Evolutionary conservation across 1,139 yeast species (phyloP), one percentile per base, ranked within the genome.

Genomic region (Kodamaea sp.): DNA sequence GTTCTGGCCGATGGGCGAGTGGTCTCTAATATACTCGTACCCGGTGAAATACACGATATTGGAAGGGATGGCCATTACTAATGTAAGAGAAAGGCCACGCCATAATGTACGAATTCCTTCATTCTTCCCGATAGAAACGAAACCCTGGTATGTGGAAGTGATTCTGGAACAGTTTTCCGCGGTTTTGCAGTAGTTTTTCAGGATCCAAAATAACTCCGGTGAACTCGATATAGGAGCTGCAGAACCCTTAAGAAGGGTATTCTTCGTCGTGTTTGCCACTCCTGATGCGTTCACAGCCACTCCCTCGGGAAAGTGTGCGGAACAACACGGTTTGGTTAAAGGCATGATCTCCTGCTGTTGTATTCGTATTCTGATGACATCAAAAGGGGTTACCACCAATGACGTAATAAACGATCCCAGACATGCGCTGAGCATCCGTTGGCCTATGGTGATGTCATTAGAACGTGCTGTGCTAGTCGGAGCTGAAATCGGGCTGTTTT

Each of bases 41-140:
- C 97, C 96, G 3, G 95, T 85, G 61, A 89, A 92, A 55, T 92
- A 94, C 6, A 92, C 92, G 38, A 92, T 86, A 51, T 90, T 92
- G 1, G 97, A 78, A 0, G 99, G 99, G 0, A 90, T 68, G 0
- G 97, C 88, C 96, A 92, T 94, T 15, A 88, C 45, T 19, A 92
- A 62, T 0, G 95, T 88, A 19, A 92, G 60, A 0, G 94, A 77
- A 22, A 94, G 72, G 0, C 98, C 98, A 32, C 98, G 66, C 95
- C 97, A 92, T 14, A 94, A 66, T 0, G 96, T 83, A 1, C 71
- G 39, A 0, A 78, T 23, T 0, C 98, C 98, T 59, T 92, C 98
- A 28, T 75, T 68, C 21, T 70, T 64, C 2, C 80, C 70, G 20
- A 90, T 88, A 35, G 76, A 74, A 5, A 63, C 50, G 43, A 90